These are phyloP conservation scores for Oryza glumipatula DNA, from an alignment of 176 grass and related monocot genomes.

Conservation along the genomic window DNA sequence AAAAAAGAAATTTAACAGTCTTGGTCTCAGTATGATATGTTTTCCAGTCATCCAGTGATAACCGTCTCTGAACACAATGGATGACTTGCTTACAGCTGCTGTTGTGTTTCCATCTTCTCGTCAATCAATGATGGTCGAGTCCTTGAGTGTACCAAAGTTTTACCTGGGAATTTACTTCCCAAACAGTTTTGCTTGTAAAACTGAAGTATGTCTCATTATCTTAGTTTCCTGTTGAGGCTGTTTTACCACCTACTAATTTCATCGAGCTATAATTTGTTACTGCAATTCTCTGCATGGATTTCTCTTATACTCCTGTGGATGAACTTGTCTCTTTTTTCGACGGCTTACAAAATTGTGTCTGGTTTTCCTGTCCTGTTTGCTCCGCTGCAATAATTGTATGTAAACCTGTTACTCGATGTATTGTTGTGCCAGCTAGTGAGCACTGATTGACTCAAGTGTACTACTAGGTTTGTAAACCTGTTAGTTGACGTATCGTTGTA, in stretches of 20 bases:
- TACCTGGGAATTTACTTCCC: slow-evolving; percentile 37
- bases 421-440: not conserved
- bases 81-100: not conserved
- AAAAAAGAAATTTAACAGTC: not conserved
- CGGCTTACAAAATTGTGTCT: not conserved
- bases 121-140: not conserved
- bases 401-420: no score
- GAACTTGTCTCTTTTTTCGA: not conserved
- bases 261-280: slow-evolving; percentile 20
- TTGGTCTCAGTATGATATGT: slow-evolving; percentile 31
- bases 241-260: not conserved
- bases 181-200: slow-evolving; percentile 52
- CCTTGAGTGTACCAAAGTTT: slow-evolving; percentile 40
- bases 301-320: not conserved
- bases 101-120: not conserved
- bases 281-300: not conserved
- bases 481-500: not conserved
- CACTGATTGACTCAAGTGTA: not conserved
- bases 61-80: slow-evolving; percentile 19
- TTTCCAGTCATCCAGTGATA: slow-evolving; percentile 31
- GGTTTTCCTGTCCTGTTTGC: not conserved
- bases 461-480: not conserved
- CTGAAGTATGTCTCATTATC: not conserved
- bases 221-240: not conserved
- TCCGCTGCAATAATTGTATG: not conserved